Conservation (phyloP, 345 rosid species). For the Syzygium jambos region DNA sequence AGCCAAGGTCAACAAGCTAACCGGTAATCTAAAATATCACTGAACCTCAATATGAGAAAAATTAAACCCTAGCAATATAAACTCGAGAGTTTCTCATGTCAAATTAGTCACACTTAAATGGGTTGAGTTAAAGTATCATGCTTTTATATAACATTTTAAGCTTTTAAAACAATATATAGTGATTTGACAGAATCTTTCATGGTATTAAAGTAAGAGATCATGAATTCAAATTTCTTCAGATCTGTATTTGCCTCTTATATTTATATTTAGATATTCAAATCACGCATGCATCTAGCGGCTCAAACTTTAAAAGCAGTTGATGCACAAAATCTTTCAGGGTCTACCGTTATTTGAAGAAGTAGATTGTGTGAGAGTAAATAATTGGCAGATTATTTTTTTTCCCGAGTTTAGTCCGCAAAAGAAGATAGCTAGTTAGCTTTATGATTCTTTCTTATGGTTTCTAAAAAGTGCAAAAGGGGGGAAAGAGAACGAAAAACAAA, state of each 20-base stretch:
- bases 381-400: background rate
- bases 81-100: background rate
- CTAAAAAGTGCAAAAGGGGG: background rate
- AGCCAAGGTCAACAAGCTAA: background rate
- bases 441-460: background rate
- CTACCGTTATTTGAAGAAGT: background rate
- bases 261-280: too few species aligned
- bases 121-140: background rate
- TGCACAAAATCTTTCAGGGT: background rate
- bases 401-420: background rate
- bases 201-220: rapidly evolving
- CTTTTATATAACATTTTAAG: background rate
- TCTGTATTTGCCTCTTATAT: background rate
- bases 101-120: background rate
- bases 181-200: background rate
- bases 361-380: background rate
- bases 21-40: background rate
- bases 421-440: background rate
- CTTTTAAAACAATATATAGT: background rate
- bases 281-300: background rate
- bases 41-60: background rate
- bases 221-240: background rate
- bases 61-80: background rate
- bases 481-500: background rate
- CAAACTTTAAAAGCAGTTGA: background rate